Base-by-base conservation (phyloP, 1,139 yeast genomes). In the Saccharomyces pastorianus region DNA sequence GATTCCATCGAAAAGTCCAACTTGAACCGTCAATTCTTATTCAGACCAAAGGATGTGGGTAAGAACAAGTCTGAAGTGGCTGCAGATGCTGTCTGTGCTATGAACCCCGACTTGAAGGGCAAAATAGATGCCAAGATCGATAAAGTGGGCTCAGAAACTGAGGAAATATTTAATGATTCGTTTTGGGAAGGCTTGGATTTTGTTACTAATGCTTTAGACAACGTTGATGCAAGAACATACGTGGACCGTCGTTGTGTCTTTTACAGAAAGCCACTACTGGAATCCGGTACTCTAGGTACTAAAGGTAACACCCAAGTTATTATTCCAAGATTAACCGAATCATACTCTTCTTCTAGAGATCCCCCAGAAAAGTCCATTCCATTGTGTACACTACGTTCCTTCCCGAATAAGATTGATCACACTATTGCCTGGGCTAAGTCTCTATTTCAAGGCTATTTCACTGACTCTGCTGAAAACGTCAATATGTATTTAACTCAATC, bases 351-450 rank as follows among this genome's bases (percentile, higher is more conserved):
- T 3, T 88, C 96, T 25, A 96, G 90, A 71, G 99, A 93, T 73
- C 99, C 99, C 46, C 99, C 99, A 50, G 99, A 93, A 75, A 90
- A 90, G 73, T 84, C 96, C 4, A 91, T 93, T 67, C 99, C 99
- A 41, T 79, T 93, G 67, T 93, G 99, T 79, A 93, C 99, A 7
- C 79, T 93, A 68, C 84, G 98, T 73, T 88, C 96, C 6, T 93
- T 93, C 84, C 99, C 99, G 55, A 89, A 90, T 72, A 93, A 91
- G 73, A 93, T 93, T 66, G 99, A 93, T 69, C 99, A 93, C 69
- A 95, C 99, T 1, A 93, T 93, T 74, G 98, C 99, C 13, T 93
- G 99, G 99, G 96, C 98, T 27, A 93, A 95, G 74, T 84, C 91
- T 25, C 78, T 90, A 65, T 93, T 93, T 78, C 95, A 88, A 76